Percentiles rank a stretch among this genome's conserved stretches.
Conservation (phyloP, 495 filamentous ascomycete species). For the Neurospora sp. region DNA sequence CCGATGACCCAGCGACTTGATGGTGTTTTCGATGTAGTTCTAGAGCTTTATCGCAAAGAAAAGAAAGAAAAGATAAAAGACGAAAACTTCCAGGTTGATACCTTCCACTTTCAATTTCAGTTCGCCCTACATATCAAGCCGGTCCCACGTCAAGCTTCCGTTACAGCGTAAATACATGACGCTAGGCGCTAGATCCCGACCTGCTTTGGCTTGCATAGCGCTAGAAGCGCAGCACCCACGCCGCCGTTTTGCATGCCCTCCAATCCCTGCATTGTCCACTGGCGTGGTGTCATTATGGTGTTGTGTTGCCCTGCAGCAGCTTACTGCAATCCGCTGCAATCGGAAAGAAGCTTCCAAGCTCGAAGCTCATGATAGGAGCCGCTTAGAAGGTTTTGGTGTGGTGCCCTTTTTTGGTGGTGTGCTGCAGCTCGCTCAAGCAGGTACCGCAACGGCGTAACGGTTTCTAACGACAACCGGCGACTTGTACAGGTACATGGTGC, state of each 20-base stretch:
- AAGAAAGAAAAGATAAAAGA: background rate
- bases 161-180: background rate
- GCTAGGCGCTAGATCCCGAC: background rate
- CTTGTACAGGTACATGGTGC: background rate
- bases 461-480: background rate
- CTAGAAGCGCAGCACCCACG: background rate
- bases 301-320: background rate
- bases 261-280: background rate
- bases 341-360: background rate
- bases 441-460: background rate
- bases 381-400: background rate
- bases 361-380: background rate
- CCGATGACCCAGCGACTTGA: background rate
- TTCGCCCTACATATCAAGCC: background rate
- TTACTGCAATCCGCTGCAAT: background rate
- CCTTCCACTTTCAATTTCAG: background rate
- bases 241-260: background rate
- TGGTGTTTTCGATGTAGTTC: background rate
- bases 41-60: background rate
- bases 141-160: background rate
- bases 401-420: background rate
- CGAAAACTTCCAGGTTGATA: background rate
- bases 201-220: background rate
- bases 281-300: background rate
- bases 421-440: background rate